Evolutionary conservation across 1,284 basidiomycete genomes (phyloP), one percentile per base, ranked within the genome.

Genomic region (Sporisorium reilianum): DNA sequence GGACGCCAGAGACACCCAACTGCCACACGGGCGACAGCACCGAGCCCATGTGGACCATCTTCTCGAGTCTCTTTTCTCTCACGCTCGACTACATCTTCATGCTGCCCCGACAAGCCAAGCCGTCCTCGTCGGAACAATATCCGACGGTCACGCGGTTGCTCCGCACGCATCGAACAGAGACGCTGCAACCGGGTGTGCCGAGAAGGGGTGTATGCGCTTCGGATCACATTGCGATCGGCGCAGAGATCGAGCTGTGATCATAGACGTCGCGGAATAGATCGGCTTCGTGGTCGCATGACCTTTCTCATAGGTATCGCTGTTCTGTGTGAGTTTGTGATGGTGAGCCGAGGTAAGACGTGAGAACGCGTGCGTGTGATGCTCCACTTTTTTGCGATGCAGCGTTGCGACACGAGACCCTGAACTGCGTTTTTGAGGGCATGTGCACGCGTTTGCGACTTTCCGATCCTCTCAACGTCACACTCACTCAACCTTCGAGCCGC

Each of bases 191-290:
- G 10, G 95, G 94, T 9, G 85, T 97, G 45, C 95, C 95, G n/a
- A 88, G 89, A 78, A 89, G 89, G 73, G 90, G 89, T 18, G 88
- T 95, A 26, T 92, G 91, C 75, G 92, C 92, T 11, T 94, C 92
- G 78, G 95, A 97, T 85, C 95, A 97, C 82, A 87, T 94, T 64
- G 91, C 91, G 1, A 87, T 97, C 11, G 90, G 89, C 44, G 84
- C 81, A 10, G 80, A 84, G 53, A 64, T 80, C 40, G 62, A 69
- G 32, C 32, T 74, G 46, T 68, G 44, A 53, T 14, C 2, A 32
- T 34, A 46, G 18, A 23, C 12, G 14, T 18, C 28, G 44, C 44
- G 22, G 22, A 44, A 44, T 14, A 25, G 22, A 25, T 5, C 14
- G 26, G 42, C 18, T 4, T 5, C 5, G 4, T 38, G 36, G 36